Base-by-base conservation (phyloP, 2,329 filamentous ascomycete genomes). In the Botrytis byssoidea region DNA sequence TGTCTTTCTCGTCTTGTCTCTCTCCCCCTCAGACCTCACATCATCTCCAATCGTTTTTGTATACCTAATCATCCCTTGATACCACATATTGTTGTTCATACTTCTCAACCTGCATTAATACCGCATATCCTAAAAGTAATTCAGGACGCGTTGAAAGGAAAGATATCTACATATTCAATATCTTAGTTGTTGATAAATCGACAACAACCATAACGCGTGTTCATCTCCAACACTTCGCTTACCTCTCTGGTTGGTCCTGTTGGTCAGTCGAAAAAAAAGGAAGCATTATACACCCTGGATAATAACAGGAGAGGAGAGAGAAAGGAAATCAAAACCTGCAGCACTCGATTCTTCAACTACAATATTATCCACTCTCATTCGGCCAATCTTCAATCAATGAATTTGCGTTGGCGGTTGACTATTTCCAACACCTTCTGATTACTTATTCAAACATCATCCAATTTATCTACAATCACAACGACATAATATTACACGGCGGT, bases 301-400 rank as follows among this genome's bases (percentile, higher is more conserved):
- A 57, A 69, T 32, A 32, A 57, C 37, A 68, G 66, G 66, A 68
- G 48, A 55, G 35, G 18, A n/a, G 35, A 55, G 35, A 29, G 35
- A 40, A 29, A 32, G 65, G 65, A 68, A 42, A 7, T 57, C 35
- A 29, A 55, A 68, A 57, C n/a, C 14, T 14, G 44, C 44, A 51
- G 35, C 32, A n/a, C 44, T 51, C 35, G 32, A 37, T 37, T 51
- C 64, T 8, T 67, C 64, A 51, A 51, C 25, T 16, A 68, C 14
- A n/a, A 73, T 22, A 69, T 37, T 60, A 73, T 73, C 69, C 71
- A 61, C 64, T 46, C 59, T 69, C 51, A 16, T 29, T 25, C n/a
- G 14, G 18, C 46, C 61, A 44, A 42, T 57, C 20, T 40, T 7
- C 20, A 42, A 69, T 35, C 66, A 60, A 73, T 73, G 71, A 69